phyloP scores from a whole-genome alignment of 331 rosid genomes.

The Acacia concinna region DNA sequence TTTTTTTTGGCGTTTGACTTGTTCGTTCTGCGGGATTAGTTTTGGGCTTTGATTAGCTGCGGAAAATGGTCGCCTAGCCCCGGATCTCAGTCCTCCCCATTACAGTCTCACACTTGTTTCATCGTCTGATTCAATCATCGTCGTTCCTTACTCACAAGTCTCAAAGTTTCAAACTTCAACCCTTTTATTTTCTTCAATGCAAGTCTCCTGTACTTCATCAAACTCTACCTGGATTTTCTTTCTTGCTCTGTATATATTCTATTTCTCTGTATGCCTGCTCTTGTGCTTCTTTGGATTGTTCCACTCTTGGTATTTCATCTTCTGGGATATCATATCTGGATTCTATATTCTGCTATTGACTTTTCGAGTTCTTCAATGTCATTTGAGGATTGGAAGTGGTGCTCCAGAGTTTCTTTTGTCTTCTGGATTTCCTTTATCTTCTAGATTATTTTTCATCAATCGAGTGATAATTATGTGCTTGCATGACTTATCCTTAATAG shows the following conservation, averaged over 20 bases:
- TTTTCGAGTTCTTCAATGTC: slow-evolving; percentile 25
- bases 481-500: slow-evolving; percentile 8
- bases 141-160: too few relatives aligned
- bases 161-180: slow-evolving; percentile 30
- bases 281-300: slow-evolving; percentile 23
- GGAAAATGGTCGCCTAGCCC: background rate
- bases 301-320: background rate
- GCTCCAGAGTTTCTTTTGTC: background rate
- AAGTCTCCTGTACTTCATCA: background rate
- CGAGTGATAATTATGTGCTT: slow-evolving; percentile 1
- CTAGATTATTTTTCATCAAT: slow-evolving; percentile 10
- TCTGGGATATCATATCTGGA: background rate
- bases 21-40: too few relatives aligned
- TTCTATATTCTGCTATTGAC: background rate
- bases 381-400: slow-evolving; percentile 13
- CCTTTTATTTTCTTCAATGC: slow-evolving; percentile 36
- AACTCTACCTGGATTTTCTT: slow-evolving; percentile 27
- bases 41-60: too few relatives aligned
- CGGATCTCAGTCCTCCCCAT: background rate
- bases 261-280: background rate
- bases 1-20: too few relatives aligned
- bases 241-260: background rate
- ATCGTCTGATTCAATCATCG: slow-evolving; percentile 28
- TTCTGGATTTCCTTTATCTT: background rate
- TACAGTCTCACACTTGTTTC: background rate